Evolutionary conservation across 2,329 filamentous ascomycete species (phyloP), one percentile per base, ranked within the genome.

Genomic region (Colletotrichum coccodes): DNA sequence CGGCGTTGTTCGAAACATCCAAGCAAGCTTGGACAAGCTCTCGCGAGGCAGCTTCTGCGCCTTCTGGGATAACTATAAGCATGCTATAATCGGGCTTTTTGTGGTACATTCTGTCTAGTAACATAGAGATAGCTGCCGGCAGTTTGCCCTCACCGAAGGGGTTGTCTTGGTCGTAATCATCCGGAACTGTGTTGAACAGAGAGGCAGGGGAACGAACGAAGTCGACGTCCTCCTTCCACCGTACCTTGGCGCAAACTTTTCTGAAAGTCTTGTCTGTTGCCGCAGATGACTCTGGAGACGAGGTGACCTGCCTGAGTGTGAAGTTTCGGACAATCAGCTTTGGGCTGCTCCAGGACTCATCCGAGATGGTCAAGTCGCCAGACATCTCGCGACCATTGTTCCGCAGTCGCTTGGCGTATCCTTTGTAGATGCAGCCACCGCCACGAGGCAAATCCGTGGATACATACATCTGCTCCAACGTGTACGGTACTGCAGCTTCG

Each of bases 261-360:
- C 30, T 46, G 1, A 32, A 21, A 14, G 34, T n/a, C 16, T 12
- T 18, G 1, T 21, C 40, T 7, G 14, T 49, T 4, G 21, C 3
- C 1, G 47, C 18, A 7, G 62, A 59, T 7, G 23, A 44, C 7
- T 36, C 32, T 44, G 40, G 47, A 5, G 56, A 67, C 6, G 56
- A 70, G 0, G 68, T 70, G 1, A 72, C 70, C 28, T 72, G 64
- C 3, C 70, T 54, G 46, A 72, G 26, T 1, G 68, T 64, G 30
- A 72, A 71, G 6, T 60, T 52, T 12, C 56, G 62, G 0, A 66
- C 64, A 5, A 63, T 30, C 26, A 71, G 18, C 26, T 69, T 71
- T 1, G 70, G 68, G 6, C 28, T 44, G 12, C 21, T 49, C 68
- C 70, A 71, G 8, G 14, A 12, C 32, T 65, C 54, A 16, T 71